These are phyloP conservation scores for Phoma sp. DNA, from an alignment of 2,329 filamentous ascomycete genomes.

Conservation along the genomic window DNA sequence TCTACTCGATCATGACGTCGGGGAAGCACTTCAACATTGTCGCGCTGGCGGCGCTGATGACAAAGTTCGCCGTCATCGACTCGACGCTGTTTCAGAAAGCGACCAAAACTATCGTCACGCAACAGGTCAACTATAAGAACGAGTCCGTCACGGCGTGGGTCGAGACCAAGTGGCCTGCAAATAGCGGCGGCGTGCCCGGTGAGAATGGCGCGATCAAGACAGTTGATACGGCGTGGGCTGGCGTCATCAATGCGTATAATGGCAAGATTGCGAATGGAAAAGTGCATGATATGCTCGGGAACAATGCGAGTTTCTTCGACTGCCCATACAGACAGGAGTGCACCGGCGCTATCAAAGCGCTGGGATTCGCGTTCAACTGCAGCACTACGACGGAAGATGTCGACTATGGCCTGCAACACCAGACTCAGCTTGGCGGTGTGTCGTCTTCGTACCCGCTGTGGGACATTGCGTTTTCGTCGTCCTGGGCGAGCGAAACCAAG, in stretches of 20 bases:
- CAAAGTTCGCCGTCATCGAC: slow-evolving; percentile 35
- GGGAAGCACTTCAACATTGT: slow-evolving; percentile 32
- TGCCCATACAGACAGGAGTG: slow-evolving; percentile 32
- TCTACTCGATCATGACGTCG: slow-evolving; percentile 30
- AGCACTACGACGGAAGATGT: slow-evolving; percentile 16
- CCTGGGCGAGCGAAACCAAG: slow-evolving; percentile 19
- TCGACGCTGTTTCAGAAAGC: slow-evolving; percentile 34
- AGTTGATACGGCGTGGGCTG: slow-evolving; percentile 26
- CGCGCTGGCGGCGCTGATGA: slow-evolving; percentile 34
- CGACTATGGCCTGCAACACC: slow-evolving; percentile 27
- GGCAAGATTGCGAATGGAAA: slow-evolving; percentile 33
- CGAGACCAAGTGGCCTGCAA: slow-evolving; percentile 22
- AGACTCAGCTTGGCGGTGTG: slow-evolving; percentile 7
- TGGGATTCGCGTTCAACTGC: slow-evolving; percentile 30
- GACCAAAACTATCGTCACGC: slow-evolving; percentile 26
- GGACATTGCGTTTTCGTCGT: slow-evolving; percentile 22
- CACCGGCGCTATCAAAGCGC: slow-evolving; percentile 18
- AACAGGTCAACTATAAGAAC: slow-evolving; percentile 27
- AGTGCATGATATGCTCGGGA: slow-evolving; percentile 23
- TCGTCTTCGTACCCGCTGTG: slow-evolving; percentile 23
- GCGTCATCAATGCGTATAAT: slow-evolving; percentile 28
- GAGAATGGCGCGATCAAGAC: slow-evolving; percentile 26
- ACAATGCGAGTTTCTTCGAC: slow-evolving; percentile 26
- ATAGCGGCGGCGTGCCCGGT: slow-evolving; percentile 29
- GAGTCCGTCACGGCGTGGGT: slow-evolving; percentile 28